Base-by-base conservation (phyloP, 2,329 filamentous ascomycete species). In the Polytolypa hystricis region DNA sequence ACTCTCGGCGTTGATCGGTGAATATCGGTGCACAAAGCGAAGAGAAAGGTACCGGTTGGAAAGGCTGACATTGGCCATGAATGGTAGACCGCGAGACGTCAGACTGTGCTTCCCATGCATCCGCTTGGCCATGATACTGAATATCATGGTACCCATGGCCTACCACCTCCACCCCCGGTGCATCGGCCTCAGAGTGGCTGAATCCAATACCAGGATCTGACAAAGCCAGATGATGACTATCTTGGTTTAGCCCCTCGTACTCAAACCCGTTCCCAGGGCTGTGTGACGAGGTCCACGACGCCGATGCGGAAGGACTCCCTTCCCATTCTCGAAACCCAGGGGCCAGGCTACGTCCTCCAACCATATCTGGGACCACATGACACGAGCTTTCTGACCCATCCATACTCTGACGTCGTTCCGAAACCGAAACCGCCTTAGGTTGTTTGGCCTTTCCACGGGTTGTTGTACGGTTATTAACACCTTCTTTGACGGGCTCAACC, bases 21-120 rank as follows among this genome's bases (percentile, higher is more conserved):
- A 52, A 50, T 26, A 55, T 49, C n/a, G 54, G 47, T 14, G 49
- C 38, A 26, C 56, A 56, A 39, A 60, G 42, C 10, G 45, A 40
- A 34, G 48, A 42, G 41, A 55, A 60, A 30, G 52, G 52, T 41
- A 60, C 49, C 15, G 51, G 42, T 38, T 47, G 48, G 42, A 58
- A 59, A 32, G 52, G n/a, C 21, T 7, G 7, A 25, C 7, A 7
- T 7, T 7, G 7, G 21, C 21, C 7, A 25, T n/a, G 21, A n/a
- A 25, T 7, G 21, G 21, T 7, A 25, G 21, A 25, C 21, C 21
- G 7, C 7, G 7, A 25, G 7, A 7, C 21, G 21, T n/a, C 21
- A n/a, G n/a, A 25, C 42, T 17, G 50, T 38, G 9, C 16, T 28
- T 25, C 35, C 35, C 35, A 37, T 17, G 18, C 35, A 37, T 21